Conservation (phyloP, 2,329 filamentous ascomycete genomes). For the Xylariales sp. region DNA sequence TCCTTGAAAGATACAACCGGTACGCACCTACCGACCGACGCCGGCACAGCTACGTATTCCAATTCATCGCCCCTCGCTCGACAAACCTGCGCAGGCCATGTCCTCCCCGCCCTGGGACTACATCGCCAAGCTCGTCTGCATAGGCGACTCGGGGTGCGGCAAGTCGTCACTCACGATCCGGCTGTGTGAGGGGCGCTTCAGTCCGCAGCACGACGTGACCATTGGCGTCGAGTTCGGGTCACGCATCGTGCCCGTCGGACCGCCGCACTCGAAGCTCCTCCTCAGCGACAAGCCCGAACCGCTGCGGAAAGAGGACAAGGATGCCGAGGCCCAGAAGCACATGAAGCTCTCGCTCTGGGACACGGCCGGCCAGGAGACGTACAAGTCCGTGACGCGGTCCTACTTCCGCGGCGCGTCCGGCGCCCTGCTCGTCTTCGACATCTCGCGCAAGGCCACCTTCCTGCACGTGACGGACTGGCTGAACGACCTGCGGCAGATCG, state of each 20-base stretch:
- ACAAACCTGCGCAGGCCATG: conserved; percentile 36
- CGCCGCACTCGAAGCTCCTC: conserved; percentile 61
- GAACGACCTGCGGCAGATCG: conserved; percentile 87
- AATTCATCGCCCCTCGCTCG: conserved; percentile 4
- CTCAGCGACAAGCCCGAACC: conserved; percentile 21
- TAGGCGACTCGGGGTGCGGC: conserved; percentile 93
- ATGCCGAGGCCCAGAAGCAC: conserved; percentile 53
- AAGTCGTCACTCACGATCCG: conserved; percentile 93
- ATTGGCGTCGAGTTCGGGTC: conserved; percentile 96
- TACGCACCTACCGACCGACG: too few relatives aligned
- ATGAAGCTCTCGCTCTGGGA: conserved; percentile 97
- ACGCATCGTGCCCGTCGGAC: conserved; percentile 84
- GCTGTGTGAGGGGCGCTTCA: conserved; percentile 94
- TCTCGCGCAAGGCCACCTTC: conserved; percentile 81
- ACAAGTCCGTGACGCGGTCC: conserved; percentile 90
- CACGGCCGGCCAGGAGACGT: conserved; percentile 93
- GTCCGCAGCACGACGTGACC: conserved; percentile 90
- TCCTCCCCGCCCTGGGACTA: conserved; percentile 84
- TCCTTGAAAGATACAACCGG: too few relatives aligned
- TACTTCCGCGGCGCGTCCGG: conserved; percentile 79
- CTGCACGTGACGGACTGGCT: conserved; percentile 88
- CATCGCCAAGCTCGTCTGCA: conserved; percentile 97
- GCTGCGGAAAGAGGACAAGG: conserved; percentile 11
- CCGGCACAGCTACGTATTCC: too few relatives aligned
- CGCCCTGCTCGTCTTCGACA: conserved; percentile 87